Conservation (phyloP, 441 rosid species). For the Erysimum pusillum region DNA sequence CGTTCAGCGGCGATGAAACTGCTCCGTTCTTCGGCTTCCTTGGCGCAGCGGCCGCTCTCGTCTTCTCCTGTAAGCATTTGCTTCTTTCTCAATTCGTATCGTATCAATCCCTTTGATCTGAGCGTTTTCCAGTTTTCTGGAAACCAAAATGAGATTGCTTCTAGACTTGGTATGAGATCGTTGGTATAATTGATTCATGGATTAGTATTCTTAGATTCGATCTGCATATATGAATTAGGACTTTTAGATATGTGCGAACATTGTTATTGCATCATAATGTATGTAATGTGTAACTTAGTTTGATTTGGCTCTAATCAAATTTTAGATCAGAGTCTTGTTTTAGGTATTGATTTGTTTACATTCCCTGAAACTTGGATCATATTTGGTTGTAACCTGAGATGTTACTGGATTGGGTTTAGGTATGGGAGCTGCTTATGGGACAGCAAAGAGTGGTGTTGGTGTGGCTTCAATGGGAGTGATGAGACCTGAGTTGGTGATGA, state of each 20-base stretch:
- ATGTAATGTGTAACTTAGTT: not conserved
- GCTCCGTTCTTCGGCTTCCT: constrained; percentile 70
- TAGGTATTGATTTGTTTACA: constrained; percentile 1
- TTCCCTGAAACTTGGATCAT: not conserved
- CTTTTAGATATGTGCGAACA: not conserved
- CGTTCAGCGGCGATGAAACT: constrained; percentile 73
- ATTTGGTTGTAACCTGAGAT: not conserved
- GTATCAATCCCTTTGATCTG: constrained; percentile 12
- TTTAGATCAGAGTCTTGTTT: not conserved
- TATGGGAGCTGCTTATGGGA: constrained; percentile 52
- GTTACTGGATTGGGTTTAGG: constrained; percentile 34
- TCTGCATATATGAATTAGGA: constrained; percentile 10
- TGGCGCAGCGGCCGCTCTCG: constrained; percentile 65
- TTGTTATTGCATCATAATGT: not conserved
- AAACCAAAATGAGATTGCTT: not conserved
- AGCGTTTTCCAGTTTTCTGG: not conserved
- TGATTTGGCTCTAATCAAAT: not conserved
- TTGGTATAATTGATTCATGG: not conserved
- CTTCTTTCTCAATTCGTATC: not conserved
- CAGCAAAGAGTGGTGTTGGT: constrained; percentile 52
- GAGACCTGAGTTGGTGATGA: constrained; percentile 63
- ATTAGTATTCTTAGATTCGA: constrained; percentile 13
- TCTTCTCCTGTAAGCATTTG: constrained; percentile 61
- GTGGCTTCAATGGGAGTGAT: constrained; percentile 62
- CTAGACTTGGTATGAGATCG: not conserved